These are phyloP conservation scores for Camellia lanceoleosa DNA, from an alignment of 148 eudicot species.

Conservation along the genomic window DNA sequence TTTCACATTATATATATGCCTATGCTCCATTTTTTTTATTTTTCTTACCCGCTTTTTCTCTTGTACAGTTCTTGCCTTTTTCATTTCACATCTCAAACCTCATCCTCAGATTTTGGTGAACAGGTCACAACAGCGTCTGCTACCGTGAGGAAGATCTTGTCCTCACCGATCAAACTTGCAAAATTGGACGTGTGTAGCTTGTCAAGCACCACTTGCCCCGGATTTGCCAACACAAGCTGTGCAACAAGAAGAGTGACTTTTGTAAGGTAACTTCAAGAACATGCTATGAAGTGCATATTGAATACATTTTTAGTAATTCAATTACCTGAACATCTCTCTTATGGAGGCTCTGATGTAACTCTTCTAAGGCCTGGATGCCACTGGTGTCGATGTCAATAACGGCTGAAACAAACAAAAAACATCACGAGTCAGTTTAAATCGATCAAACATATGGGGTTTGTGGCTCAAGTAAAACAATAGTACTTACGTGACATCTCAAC, in stretches of 20 bases:
- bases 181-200: conserved; percentile 72
- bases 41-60: neutral
- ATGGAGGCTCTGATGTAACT: conserved; percentile 52
- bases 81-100: conserved; percentile 31
- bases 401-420: conserved; percentile 43
- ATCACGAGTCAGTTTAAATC: neutral
- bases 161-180: conserved; percentile 48
- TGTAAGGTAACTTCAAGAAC: neutral
- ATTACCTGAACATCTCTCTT: conserved; percentile 71
- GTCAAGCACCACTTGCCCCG: conserved; percentile 74
- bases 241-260: no score
- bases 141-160: conserved; percentile 69
- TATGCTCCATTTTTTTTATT: neutral
- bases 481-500: conserved; percentile 91
- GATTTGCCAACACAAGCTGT: conserved; percentile 79
- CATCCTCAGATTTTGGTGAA: conserved; percentile 44
- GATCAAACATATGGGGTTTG: neutral
- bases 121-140: conserved; percentile 73
- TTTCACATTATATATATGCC: neutral
- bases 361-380: conserved; percentile 91
- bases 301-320: neutral
- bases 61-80: neutral
- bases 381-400: conserved; percentile 94
- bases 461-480: neutral
- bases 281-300: neutral